These are phyloP conservation scores for Drosera spatulata DNA, from an alignment of 179 eudicot species.

Conservation along the genomic window DNA sequence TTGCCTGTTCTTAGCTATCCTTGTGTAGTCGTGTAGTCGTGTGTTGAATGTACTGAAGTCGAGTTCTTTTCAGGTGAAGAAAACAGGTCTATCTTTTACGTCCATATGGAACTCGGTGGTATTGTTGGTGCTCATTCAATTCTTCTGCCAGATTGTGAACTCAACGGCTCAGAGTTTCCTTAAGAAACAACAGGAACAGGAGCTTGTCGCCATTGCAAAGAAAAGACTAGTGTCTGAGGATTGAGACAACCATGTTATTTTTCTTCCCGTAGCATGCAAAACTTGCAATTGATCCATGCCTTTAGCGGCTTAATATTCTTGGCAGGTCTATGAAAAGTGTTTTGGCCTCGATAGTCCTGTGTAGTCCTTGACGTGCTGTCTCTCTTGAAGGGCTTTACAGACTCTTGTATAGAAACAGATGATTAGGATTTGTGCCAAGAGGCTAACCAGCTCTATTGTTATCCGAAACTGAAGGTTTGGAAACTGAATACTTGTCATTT, in stretches of 20 bases:
- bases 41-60: neutral
- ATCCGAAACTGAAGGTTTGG: too few relatives aligned
- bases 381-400: too few relatives aligned
- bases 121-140: conserved; percentile 83
- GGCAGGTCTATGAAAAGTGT: too few relatives aligned
- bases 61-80: conserved; percentile 32
- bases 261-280: too few relatives aligned
- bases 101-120: conserved; percentile 84
- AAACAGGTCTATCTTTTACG: conserved; percentile 73
- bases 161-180: conserved; percentile 74
- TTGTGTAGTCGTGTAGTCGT: neutral
- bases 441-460: too few relatives aligned
- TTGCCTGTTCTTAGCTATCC: neutral
- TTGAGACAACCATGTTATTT: neutral
- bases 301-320: too few relatives aligned
- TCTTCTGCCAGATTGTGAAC: conserved; percentile 73
- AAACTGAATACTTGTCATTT: too few relatives aligned
- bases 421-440: too few relatives aligned
- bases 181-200: conserved; percentile 64
- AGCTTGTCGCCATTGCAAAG: conserved; percentile 23
- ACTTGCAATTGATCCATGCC: too few relatives aligned
- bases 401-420: too few relatives aligned
- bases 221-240: conserved; percentile 19
- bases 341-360: too few relatives aligned
- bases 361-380: too few relatives aligned